A percentile compares a stretch with the other conserved stretches of the same genome.
Evolutionary conservation across 345 rosid species (phyloP).

Genomic region (Pistacia vera): DNA sequence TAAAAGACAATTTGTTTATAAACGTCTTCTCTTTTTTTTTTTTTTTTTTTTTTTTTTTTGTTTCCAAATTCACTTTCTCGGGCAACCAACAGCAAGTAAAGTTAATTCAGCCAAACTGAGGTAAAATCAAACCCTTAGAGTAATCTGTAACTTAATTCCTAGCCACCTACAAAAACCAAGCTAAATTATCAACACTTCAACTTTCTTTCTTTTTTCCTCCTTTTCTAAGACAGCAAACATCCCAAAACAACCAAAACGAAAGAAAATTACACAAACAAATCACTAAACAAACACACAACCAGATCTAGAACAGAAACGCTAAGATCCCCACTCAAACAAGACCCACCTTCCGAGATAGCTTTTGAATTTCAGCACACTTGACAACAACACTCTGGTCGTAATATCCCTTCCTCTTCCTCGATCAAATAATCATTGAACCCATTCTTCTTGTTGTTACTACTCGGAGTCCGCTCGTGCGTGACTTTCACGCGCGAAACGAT

Average conservation of each 20-base stretch:
- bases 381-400: constrained; percentile 58
- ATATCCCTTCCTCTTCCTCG: constrained; percentile 81
- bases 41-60: not conserved
- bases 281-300: not conserved
- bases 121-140: no score
- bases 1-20: no score
- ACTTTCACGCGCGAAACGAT: constrained; percentile 65
- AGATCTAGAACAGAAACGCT: constrained; percentile 9
- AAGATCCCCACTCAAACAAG: not conserved
- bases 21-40: not conserved
- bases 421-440: constrained; percentile 64
- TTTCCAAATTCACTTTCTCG: not conserved
- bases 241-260: not conserved
- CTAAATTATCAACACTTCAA: not conserved
- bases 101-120: not conserved
- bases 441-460: constrained; percentile 36
- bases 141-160: not conserved
- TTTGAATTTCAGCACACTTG: constrained; percentile 83
- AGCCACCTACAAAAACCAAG: not conserved
- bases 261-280: not conserved
- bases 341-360: constrained; percentile 80
- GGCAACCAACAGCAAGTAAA: not conserved
- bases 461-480: constrained; percentile 29
- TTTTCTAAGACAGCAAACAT: not conserved
- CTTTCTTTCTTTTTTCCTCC: not conserved